Percentiles rank a stretch among this genome's conserved stretches.
Evolutionary conservation across 768 basidiomycete species (phyloP).

Genomic region (Kwoniella europaea): DNA sequence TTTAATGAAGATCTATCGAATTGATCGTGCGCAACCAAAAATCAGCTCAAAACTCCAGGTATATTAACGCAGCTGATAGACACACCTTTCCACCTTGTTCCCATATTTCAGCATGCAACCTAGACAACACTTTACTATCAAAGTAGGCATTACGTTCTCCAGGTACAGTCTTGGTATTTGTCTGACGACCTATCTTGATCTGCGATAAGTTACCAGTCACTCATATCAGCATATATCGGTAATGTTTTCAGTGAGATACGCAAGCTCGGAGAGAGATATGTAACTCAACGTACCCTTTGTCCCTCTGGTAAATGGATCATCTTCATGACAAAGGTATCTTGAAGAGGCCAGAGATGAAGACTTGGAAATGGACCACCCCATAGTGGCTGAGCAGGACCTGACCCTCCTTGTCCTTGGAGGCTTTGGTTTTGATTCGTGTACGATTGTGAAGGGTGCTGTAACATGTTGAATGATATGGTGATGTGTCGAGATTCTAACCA

Average conservation of each 20-base stretch:
- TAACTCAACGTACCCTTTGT: constrained; percentile 33
- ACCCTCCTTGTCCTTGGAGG: constrained; percentile 3
- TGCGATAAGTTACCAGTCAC: constrained; percentile 61
- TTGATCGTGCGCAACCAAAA: not conserved
- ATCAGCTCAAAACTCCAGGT: too few relatives aligned
- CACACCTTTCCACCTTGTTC: constrained; percentile 80
- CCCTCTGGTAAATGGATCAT: constrained; percentile 67
- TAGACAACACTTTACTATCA: constrained; percentile 89
- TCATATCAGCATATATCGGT: too few relatives aligned
- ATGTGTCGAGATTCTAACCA: not conserved
- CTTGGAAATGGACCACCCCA: constrained; percentile 60
- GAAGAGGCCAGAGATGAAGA: constrained; percentile 78
- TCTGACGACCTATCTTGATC: constrained; percentile 85
- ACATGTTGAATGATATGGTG: constrained; percentile 1
- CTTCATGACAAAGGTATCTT: constrained; percentile 92
- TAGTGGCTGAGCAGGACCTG: constrained; percentile 10
- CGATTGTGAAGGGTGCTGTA: constrained; percentile 10
- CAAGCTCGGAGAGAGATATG: not conserved
- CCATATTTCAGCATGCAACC: constrained; percentile 99
- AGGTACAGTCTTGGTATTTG: constrained; percentile 91
- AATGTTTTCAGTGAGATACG: not conserved
- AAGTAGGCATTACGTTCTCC: constrained; percentile 92
- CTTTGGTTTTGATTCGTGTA: constrained; percentile 3
- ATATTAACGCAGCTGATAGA: constrained; percentile 2
- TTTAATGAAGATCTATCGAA: constrained; percentile 87